Evolutionary conservation across 2,329 filamentous ascomycete genomes (phyloP).

Genomic region (Colletotrichum abscissum): DNA sequence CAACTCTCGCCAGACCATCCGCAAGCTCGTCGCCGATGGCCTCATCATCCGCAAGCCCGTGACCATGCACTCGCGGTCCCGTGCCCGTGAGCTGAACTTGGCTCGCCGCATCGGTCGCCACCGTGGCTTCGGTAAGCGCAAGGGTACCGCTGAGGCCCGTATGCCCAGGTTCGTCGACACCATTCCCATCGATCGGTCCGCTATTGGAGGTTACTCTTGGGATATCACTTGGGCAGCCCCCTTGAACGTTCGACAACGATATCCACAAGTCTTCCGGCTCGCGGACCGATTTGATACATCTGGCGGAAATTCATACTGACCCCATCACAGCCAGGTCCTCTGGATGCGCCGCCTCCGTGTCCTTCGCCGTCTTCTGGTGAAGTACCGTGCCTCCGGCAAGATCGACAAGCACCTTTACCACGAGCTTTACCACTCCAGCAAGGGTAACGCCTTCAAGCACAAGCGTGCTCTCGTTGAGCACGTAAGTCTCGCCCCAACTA

Average conservation of each 20-base stretch:
- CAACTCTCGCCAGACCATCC: conserved; percentile 99
- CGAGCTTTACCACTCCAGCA: conserved; percentile 99
- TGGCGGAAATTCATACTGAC: conserved; percentile 5
- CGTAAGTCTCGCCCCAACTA: conserved; percentile 73
- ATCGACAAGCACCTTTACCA: conserved; percentile 99
- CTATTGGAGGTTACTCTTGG: background rate
- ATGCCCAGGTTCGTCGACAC: conserved; percentile 86
- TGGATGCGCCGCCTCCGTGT: conserved; percentile 99
- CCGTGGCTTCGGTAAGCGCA: conserved; percentile 99
- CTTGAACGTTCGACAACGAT: background rate
- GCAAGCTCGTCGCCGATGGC: conserved; percentile 99
- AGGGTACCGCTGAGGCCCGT: conserved; percentile 99
- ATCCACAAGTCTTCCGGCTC: background rate
- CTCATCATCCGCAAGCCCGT: conserved; percentile 99
- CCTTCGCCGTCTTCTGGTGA: conserved; percentile 98
- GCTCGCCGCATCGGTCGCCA: conserved; percentile 96
- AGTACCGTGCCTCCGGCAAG: conserved; percentile 99
- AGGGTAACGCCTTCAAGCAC: conserved; percentile 99
- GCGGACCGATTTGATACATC: background rate
- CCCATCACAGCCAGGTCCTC: conserved; percentile 81
- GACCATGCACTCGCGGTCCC: conserved; percentile 98
- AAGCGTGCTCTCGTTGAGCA: conserved; percentile 99
- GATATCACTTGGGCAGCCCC: background rate
- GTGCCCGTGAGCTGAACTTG: conserved; percentile 94
- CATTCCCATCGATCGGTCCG: background rate